These are phyloP conservation scores for Priceomyces medius DNA, from an alignment of 805 yeast genomes.

Conservation along the genomic window DNA sequence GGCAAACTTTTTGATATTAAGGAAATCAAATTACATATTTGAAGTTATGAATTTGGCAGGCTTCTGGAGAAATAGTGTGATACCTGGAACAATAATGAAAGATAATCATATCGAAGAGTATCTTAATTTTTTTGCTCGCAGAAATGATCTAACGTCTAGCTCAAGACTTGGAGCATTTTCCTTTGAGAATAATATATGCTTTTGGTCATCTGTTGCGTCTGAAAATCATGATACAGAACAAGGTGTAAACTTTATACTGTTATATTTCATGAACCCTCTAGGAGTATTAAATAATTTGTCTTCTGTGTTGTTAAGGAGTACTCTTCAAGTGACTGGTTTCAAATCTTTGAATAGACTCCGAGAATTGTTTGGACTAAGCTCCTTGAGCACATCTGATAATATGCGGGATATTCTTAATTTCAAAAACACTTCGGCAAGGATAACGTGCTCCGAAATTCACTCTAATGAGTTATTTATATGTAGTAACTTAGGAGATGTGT, in stretches of 20 bases:
- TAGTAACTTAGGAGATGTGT: conserved; percentile 7
- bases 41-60: neutral
- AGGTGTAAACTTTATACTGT: neutral
- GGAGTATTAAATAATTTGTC: neutral
- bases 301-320: neutral
- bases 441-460: conserved; percentile 3
- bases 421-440: neutral
- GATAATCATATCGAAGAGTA: conserved; percentile 1
- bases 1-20: neutral
- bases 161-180: neutral
- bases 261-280: neutral
- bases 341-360: neutral
- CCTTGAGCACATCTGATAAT: neutral
- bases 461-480: conserved; percentile 4
- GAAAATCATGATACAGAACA: neutral
- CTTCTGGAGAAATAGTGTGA: neutral
- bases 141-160: neutral
- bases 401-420: neutral
- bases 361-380: neutral
- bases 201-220: neutral
- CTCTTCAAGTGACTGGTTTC: neutral
- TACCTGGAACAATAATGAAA: neutral
- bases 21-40: neutral
- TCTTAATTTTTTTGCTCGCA: neutral
- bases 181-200: neutral